These are phyloP conservation scores for Arctium lappa DNA, from an alignment of 129 eudicot genomes.

Conservation along the genomic window DNA sequence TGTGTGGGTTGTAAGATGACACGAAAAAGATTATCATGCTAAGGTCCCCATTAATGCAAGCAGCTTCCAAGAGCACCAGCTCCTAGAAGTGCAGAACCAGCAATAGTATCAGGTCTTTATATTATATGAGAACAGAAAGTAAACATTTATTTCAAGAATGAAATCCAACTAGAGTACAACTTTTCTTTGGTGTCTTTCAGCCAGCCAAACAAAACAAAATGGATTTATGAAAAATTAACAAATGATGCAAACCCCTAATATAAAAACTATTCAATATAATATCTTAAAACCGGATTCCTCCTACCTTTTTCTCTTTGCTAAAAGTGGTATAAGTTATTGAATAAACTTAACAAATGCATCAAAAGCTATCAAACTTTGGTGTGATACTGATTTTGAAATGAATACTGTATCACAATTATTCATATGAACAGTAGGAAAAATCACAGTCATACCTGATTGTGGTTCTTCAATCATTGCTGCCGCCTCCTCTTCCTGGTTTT, in stretches of 20 bases:
- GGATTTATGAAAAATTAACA: background rate
- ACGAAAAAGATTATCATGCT: background rate
- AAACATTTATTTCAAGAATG: background rate
- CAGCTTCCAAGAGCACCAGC: background rate
- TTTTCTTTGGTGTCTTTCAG: conserved; percentile 8
- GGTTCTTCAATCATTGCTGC: conserved; percentile 77
- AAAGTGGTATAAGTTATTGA: too few relatives aligned
- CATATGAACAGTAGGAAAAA: background rate
- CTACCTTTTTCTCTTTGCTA: too few relatives aligned
- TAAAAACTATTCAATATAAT: background rate
- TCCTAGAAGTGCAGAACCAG: background rate
- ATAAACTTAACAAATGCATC: too few relatives aligned
- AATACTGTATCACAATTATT: background rate
- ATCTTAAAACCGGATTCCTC: background rate
- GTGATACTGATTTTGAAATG: too few relatives aligned
- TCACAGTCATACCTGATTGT: conserved; percentile 49
- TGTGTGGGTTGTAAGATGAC: background rate
- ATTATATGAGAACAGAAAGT: background rate
- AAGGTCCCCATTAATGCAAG: background rate
- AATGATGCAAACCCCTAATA: background rate
- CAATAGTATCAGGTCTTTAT: background rate
- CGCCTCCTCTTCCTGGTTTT: conserved; percentile 72
- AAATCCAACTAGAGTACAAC: conserved; percentile 2
- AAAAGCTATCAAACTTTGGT: too few relatives aligned
- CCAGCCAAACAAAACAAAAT: background rate